Percentiles rank a stretch among this genome's conserved stretches.
Conservation (phyloP, 108 stramenopile genomes). For the Cyclostephanos invisitatus region DNA sequence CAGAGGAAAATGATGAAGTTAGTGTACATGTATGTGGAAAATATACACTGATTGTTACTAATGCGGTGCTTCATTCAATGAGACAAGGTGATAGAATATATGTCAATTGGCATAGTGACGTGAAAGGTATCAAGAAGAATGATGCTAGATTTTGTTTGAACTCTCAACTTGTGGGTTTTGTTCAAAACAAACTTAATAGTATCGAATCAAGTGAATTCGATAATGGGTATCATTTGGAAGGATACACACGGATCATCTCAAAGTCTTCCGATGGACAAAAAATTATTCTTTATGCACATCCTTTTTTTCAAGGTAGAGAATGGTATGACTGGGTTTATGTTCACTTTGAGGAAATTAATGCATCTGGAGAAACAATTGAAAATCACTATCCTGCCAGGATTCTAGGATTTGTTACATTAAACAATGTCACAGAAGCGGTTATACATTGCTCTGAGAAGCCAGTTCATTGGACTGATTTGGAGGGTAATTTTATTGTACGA, state of each 20-base stretch:
- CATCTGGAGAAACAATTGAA: neutral
- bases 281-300: neutral
- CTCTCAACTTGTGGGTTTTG: too few species aligned
- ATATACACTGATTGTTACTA: too few species aligned
- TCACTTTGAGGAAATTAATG: neutral
- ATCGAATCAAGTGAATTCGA: too few species aligned
- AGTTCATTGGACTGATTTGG: neutral
- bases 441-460: neutral
- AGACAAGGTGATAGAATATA: too few species aligned
- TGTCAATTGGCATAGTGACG: too few species aligned
- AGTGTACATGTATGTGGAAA: too few species aligned
- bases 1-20: too few species aligned
- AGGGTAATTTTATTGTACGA: neutral
- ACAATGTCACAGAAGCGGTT: neutral
- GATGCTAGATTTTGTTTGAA: too few species aligned
- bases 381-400: neutral
- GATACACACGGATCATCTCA: neutral
- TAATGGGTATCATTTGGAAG: too few species aligned
- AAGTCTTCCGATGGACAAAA: neutral
- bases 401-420: constrained; percentile 1
- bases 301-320: neutral
- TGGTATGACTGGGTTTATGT: constrained; percentile 9
- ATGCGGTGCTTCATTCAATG: too few species aligned
- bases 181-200: too few species aligned
- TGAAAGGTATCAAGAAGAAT: too few species aligned